Conservation (phyloP, 768 basidiomycete genomes). For the Mycena kentingensis region DNA sequence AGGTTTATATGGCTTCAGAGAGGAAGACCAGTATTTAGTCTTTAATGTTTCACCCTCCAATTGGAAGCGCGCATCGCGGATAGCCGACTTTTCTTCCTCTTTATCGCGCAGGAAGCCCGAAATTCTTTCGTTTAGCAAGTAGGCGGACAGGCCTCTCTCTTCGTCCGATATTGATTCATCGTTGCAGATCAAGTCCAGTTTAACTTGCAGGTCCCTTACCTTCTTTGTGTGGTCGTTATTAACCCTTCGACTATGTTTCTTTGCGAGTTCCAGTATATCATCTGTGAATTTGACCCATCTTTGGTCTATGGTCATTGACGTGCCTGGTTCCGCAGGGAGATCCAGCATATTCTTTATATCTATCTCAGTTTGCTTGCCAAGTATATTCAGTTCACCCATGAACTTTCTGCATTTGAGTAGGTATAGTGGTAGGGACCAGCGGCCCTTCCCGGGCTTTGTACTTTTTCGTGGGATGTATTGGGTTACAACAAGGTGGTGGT, state of each 20-base stretch:
- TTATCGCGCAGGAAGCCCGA: background rate
- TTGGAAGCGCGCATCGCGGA: background rate
- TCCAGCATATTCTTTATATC: background rate
- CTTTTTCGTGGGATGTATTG: background rate
- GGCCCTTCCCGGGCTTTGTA: constrained; percentile 2
- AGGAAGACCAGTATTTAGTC: background rate
- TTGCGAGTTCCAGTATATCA: background rate
- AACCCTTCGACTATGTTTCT: no score
- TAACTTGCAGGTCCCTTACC: background rate
- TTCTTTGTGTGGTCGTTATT: background rate
- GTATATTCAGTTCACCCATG: background rate
- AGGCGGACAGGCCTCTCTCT: background rate
- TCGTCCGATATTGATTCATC: background rate
- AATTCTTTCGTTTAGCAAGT: background rate
- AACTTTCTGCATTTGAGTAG: constrained; percentile 9
- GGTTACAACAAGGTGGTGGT: constrained; percentile 9
- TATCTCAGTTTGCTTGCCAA: background rate
- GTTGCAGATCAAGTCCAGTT: background rate
- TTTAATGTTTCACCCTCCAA: background rate
- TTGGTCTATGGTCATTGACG: no score
- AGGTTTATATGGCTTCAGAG: background rate
- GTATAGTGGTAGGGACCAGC: constrained; percentile 10
- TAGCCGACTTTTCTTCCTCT: background rate
- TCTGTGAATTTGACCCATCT: background rate
- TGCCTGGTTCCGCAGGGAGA: background rate